Base-by-base conservation (phyloP, 306 rosid genomes). In the Quercus glauca region DNA sequence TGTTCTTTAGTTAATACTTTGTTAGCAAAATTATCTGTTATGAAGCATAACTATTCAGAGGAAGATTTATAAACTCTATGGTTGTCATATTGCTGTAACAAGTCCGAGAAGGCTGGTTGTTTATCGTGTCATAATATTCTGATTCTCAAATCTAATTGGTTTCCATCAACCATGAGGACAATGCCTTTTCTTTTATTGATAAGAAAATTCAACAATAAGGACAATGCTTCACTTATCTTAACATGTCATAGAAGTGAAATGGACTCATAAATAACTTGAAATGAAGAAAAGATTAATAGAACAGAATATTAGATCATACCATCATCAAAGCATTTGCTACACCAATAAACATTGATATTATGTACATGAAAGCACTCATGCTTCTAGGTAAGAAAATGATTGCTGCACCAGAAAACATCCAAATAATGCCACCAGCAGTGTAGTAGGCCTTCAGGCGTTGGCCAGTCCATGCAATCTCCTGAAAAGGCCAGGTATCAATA, bases 401-500 rank as follows among this genome's bases (percentile, higher is more conserved):
- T 75, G 69, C 90, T 14, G 81, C 90, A 20, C 98, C 98, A 87
- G 98, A 92, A 83, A 89, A 76, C 58, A 92, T 90, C 99, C 99
- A 95, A 78, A 95, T 78, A 81, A 92, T 84, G 75, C 92, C 93
- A 80, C 99, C 99, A 56, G 83, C 87, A 49, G 87, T 82, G 75
- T 69, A 95, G 81, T 87, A 92, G 61, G 84, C 88, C 90, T 95
- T 95, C 74, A 92, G 85, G 85, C 88, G 85, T 78, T 61, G 85
- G 43, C 97, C 88, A 15, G 90, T 91, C 99, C 99, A 95, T 28
- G 85, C 82, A 67, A 91, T 81, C 93, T 95, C 99, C 99, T 95
- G 78, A 25, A 80, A 80, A 23, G 17, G 14, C 33, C 18, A 43
- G 49, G 49, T 12, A 67, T 43, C 13, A 73, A 57, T 52, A 29